Evolutionary conservation across 306 rosid species (phyloP), one percentile per base, ranked within the genome.

Genomic region (Abrus precatorius): DNA sequence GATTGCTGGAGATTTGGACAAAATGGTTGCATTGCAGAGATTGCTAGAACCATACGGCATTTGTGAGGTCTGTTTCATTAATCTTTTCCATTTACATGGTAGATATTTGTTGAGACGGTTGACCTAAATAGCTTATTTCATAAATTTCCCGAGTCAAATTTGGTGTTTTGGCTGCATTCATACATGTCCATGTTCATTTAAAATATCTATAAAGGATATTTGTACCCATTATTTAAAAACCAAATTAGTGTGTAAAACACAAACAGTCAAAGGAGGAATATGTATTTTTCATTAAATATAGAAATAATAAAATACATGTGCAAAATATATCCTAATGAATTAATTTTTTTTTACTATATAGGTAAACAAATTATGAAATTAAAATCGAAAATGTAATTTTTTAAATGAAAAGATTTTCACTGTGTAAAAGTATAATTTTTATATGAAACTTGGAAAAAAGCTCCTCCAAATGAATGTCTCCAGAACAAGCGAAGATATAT

Each of bases 1-100:
- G 97, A 92, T 93, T 60, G 89, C 97, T 0, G 97, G 97, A 87
- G 96, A 91, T 84, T 76, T 93, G 80, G 77, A 93, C 87, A 93
- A 93, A 89, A 93, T 93, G 94, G 94, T 93, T 87, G 97, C 97
- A n/a, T 80, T 93, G 73, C 97, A 93, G 80, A 88, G 97, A 74
- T 54, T 91, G 81, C 82, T 93, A 49, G 97, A 93, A 82, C 96
- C 96, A 27, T 93, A 86, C 69, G 97, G 96, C 74, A 93, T 93
- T 82, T 93, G 97, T 70, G 97, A 93, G 97, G 97, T 93, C 72
- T 80, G 96, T 89, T 14, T 67, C 73, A 36, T 64, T 62, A 73
- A 63, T 73, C 20, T 55, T 60, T 57, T 14, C 78, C 29, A 40
- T 62, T 14, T 78, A 43, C 62, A 50, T 72, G 60, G 40, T 78